phyloP scores from a whole-genome alignment of 257 asterid genomes.

The Salvia hispanica region DNA sequence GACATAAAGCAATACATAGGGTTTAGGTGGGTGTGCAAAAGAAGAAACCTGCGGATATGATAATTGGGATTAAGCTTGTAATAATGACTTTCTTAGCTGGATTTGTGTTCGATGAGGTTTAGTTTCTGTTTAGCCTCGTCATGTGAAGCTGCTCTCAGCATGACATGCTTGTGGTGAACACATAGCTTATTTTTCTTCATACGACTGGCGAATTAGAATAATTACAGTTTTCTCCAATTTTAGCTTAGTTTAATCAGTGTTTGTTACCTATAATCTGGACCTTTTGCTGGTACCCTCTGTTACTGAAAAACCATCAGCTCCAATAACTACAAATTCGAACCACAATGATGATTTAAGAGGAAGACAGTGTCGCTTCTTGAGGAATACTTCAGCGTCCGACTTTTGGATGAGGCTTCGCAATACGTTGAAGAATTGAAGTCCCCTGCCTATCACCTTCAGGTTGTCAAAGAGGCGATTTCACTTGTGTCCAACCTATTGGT shows the following conservation, averaged over 20 bases:
- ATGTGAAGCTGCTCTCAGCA: slow-evolving; percentile 24
- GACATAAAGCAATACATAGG: slow-evolving; percentile 56
- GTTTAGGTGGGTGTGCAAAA: slow-evolving; percentile 55
- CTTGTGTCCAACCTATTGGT: slow-evolving; percentile 57
- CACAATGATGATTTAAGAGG: slow-evolving; percentile 54
- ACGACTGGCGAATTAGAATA: not conserved
- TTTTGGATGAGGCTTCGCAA: slow-evolving; percentile 77
- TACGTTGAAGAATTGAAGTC: slow-evolving; percentile 85
- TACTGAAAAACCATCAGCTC: slow-evolving; percentile 45
- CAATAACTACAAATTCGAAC: slow-evolving; percentile 36
- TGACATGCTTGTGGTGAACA: not conserved
- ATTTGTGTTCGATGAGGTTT: slow-evolving; percentile 1
- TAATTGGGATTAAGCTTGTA: slow-evolving; percentile 9
- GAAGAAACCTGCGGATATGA: slow-evolving; percentile 56
- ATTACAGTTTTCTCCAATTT: not conserved
- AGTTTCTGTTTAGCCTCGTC: slow-evolving; percentile 8
- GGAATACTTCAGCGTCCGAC: slow-evolving; percentile 69
- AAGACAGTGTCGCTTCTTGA: slow-evolving; percentile 70
- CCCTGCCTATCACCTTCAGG: slow-evolving; percentile 74
- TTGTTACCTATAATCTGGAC: no score
- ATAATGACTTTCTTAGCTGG: not conserved
- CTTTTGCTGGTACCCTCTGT: slow-evolving; percentile 1
- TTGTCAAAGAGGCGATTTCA: slow-evolving; percentile 78
- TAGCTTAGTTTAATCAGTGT: not conserved
- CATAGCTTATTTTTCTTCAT: not conserved